Percentiles rank a stretch among this genome's conserved stretches.
Conservation (phyloP, 805 yeast genomes). For the Cyberlindnera veronae region DNA sequence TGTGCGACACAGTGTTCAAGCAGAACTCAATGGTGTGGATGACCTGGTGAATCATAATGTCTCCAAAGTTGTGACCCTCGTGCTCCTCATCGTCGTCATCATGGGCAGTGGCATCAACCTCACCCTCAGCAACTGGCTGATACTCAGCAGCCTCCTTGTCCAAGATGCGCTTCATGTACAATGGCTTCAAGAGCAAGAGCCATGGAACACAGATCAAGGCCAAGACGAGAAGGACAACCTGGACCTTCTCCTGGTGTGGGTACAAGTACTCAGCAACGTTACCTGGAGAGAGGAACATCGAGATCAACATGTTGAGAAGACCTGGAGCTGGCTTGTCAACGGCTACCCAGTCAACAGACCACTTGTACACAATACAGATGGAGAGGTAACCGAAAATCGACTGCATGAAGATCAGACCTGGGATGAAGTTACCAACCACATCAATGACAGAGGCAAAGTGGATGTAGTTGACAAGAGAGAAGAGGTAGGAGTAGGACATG, state of each 20-base stretch:
- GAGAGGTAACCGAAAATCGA: constrained; percentile 93
- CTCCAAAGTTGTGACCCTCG: constrained; percentile 76
- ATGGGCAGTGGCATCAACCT: constrained; percentile 13
- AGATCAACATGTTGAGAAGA: constrained; percentile 87
- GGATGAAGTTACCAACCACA: constrained; percentile 87
- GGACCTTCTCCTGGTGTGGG: constrained; percentile 74
- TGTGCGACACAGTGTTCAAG: constrained; percentile 95
- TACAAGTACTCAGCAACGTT: constrained; percentile 75
- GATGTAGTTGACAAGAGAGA: constrained; percentile 77
- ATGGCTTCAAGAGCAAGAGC: constrained; percentile 80
- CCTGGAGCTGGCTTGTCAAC: constrained; percentile 84
- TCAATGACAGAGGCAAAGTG: constrained; percentile 72
- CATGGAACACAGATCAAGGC: constrained; percentile 93
- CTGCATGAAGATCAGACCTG: constrained; percentile 93
- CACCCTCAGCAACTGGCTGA: constrained; percentile 32
- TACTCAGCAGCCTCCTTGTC: constrained; percentile 31
- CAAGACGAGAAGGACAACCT: constrained; percentile 63
- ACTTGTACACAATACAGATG: constrained; percentile 82
- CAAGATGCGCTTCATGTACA: constrained; percentile 50
- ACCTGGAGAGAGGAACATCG: constrained; percentile 95
- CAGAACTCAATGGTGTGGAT: constrained; percentile 98
- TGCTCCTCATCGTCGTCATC: constrained; percentile 15
- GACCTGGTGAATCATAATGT: constrained; percentile 93
- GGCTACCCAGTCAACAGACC: constrained; percentile 90
- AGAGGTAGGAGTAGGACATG: constrained; percentile 86